A percentile compares a stretch with the other conserved stretches of the same genome.
Conservation (phyloP, 2,329 filamentous ascomycete species). For the Podosphaera leucotricha region DNA sequence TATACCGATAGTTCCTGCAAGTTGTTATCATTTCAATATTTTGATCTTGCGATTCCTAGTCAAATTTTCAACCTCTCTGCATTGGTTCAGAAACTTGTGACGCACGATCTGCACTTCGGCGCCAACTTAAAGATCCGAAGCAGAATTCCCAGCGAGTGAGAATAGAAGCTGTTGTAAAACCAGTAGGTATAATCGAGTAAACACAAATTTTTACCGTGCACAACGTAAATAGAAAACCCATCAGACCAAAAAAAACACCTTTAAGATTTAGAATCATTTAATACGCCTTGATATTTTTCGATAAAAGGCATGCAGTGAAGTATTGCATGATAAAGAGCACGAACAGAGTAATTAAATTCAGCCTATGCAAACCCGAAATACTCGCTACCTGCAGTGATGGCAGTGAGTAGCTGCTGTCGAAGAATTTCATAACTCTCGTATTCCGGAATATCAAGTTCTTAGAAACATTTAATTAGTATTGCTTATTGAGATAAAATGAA, state of each 20-base stretch:
- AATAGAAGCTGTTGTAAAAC: background rate
- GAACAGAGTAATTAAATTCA: constrained; percentile 1
- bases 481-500: background rate
- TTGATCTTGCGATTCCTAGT: too few species aligned
- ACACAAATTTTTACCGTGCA: constrained; percentile 3
- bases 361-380: constrained; percentile 86
- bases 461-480: constrained; percentile 8
- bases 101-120: constrained; percentile 18
- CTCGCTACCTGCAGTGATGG: constrained; percentile 93
- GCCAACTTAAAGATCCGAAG: constrained; percentile 1
- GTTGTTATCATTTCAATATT: too few species aligned
- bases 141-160: background rate
- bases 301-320: constrained; percentile 14
- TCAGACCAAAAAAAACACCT: constrained; percentile 8
- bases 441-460: constrained; percentile 93
- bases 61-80: too few species aligned
- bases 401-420: constrained; percentile 70
- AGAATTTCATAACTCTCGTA: constrained; percentile 91
- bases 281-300: constrained; percentile 15
- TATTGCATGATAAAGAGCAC: constrained; percentile 8
- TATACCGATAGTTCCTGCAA: too few species aligned
- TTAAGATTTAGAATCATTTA: constrained; percentile 5
- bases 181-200: background rate
- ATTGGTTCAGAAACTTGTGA: background rate
- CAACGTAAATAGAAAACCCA: background rate